Base-by-base conservation (phyloP, 228 moss, liverwort and hornwort species). In the Sphagnum magellanicum region DNA sequence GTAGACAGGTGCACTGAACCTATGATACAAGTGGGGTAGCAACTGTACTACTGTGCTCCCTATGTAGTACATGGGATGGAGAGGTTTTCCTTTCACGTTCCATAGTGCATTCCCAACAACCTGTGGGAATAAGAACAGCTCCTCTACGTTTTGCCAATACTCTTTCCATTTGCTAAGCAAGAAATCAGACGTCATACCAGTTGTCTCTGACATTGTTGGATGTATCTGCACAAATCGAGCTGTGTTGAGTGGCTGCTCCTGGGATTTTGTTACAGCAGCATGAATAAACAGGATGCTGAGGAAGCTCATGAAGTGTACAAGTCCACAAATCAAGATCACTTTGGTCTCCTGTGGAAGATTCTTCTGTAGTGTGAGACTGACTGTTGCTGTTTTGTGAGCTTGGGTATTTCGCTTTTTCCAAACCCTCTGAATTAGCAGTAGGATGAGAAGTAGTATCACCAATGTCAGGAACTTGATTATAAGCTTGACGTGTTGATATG, bases 91-190 rank as follows among this genome's bases (percentile, higher is more conserved):
- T 8, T 73, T 51, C 50, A 80, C 67, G 11, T 78, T 68, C 87
- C 87, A 87, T 1, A 83, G 51, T 63, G 75, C 65, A 10, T 73
- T 64, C 12, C 74, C 87, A 47, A 87, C 72, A 4, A 70, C 83
- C 59, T 87, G 87, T 16, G 87, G 87, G 15, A 87, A 71, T 49
- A 87, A 69, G 68, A 87, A 87, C 15, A 87, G 74, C 70, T 87
- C 87, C 51, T 87, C 83, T 48, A 87, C 67, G 10, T 83, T 72
- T 52, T 83, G 80, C 50, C 79, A 80, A 74, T 87, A 87, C 55
- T 87, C 87, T 72, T 76, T 71, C 5, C 16, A 10, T 8, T 17
- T 12, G 13, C 32, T 32, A 32, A 32, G 32, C 32, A 32, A 32
- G 32, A 3, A 32, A 6, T 10, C 2, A 12, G 12, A 50, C 46